Conservation (phyloP, 2,329 filamentous ascomycete genomes). For the Curvularia hawaiiensis region DNA sequence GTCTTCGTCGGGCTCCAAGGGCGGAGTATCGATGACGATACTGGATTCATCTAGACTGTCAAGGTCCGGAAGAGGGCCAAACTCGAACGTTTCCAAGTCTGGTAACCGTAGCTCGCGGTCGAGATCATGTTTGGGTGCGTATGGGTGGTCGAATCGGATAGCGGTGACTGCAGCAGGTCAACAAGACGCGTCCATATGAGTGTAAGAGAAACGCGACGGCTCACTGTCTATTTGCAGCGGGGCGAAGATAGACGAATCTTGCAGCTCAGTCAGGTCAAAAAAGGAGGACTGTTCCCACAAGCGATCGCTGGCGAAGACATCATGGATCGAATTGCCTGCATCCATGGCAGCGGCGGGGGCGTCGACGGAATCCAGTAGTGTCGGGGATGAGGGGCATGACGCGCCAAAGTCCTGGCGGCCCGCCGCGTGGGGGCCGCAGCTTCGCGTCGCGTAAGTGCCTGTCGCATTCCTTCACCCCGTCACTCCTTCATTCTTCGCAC, state of each 20-base stretch:
- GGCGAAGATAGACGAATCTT: conserved; percentile 40
- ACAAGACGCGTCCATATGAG: conserved; percentile 29
- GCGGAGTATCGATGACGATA: conserved; percentile 33
- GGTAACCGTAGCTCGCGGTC: conserved; percentile 45
- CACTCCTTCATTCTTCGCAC: background rate
- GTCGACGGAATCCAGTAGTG: background rate
- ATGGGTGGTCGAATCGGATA: conserved; percentile 48
- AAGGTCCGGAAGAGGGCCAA: conserved; percentile 45
- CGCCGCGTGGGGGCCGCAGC: conserved; percentile 30
- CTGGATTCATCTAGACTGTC: conserved; percentile 39
- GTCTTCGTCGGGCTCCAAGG: conserved; percentile 40
- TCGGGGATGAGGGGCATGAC: conserved; percentile 35
- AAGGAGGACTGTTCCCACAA: conserved; percentile 63
- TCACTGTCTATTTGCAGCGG: conserved; percentile 45
- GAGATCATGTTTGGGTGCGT: conserved; percentile 44
- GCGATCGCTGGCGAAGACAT: conserved; percentile 68
- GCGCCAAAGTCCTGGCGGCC: conserved; percentile 32
- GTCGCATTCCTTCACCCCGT: conserved; percentile 1
- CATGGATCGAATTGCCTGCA: conserved; percentile 52
- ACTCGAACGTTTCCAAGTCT: conserved; percentile 48
- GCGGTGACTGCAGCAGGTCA: conserved; percentile 35
- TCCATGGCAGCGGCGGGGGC: conserved; percentile 22
- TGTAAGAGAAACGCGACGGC: conserved; percentile 32
- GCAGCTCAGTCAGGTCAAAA: conserved; percentile 28
- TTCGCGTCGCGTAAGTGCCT: conserved; percentile 6